Base-by-base conservation (phyloP, 2,329 filamentous ascomycete genomes). In the Fusarium penzigii region DNA sequence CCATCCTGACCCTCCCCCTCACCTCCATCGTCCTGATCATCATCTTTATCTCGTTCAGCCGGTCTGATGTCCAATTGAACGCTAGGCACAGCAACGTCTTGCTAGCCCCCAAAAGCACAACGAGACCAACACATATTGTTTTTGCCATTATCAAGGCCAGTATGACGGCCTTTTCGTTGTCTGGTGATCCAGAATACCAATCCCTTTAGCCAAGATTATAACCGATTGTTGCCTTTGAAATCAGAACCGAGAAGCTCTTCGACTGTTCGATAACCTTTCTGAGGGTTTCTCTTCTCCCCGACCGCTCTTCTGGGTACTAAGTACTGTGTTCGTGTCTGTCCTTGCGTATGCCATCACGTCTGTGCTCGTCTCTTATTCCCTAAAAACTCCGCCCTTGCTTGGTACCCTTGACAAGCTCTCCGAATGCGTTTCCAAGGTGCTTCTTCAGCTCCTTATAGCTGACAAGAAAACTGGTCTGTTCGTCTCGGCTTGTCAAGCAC, bases 391-490 rank as follows among this genome's bases (percentile, higher is more conserved):
- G 65, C 6, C 60, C 64, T 42, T 68, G 65, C 62, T 74, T 75
- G 49, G 65, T 68, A 44, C 68, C 71, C 67, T 83, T 84, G 47
- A 78, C 72, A 48, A 87, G 74, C 48, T 87, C 84, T 34, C 76
- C 76, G 61, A 86, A 87, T 3, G 83, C 77, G 48, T 75, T 75
- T 39, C 75, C 73, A 44, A 85, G 71, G 67, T 84, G 81, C 69
- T 85, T 84, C 72, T 84, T 95, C 56, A 99, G 73, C 71, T 97
- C 94, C 70, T 90, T 90, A 70, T 95, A 99, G 60, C 85, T 93
- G 54, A 97, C 86, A 49, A 97, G 81, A 66, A 97, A 89, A 58
- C 89, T 86, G 49, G 87, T 94, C 71, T 96, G 89, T 67, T 96
- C 90, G 71, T 99, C 93, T 50, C 93, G 84, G 70, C 89, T 96